Evolutionary conservation across 139 green algal genomes (phyloP).

Genomic region (Spirogloea muscicola): DNA sequence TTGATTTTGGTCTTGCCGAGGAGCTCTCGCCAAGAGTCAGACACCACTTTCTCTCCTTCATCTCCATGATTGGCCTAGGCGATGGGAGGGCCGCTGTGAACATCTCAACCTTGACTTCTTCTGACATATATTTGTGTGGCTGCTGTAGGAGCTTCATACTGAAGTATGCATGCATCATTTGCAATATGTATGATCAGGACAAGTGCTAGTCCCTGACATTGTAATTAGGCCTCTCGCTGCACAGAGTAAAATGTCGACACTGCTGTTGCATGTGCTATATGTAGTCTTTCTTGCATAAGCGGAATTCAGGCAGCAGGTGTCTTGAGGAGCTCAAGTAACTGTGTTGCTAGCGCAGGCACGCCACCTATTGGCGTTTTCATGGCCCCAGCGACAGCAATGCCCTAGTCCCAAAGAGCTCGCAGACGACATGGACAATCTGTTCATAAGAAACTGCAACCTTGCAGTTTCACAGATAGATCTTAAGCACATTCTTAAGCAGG

Average conservation of each 20-base stretch:
- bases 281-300: too few relatives aligned
- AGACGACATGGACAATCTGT: conserved; percentile 66
- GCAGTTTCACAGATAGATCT: conserved; percentile 32
- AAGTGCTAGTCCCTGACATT: too few relatives aligned
- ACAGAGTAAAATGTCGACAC: too few relatives aligned
- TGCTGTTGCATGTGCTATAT: too few relatives aligned
- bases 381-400: conserved; percentile 59
- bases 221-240: too few relatives aligned
- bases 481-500: conserved; percentile 23
- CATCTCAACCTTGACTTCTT: too few relatives aligned
- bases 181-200: too few relatives aligned
- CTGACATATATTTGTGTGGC: too few relatives aligned
- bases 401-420: conserved; percentile 58
- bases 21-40: conserved; percentile 70
- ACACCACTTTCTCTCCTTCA: conserved; percentile 82
- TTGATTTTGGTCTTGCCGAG: conserved; percentile 52
- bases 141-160: too few relatives aligned
- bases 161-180: too few relatives aligned
- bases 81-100: conserved; percentile 62
- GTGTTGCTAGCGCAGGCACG: conserved; percentile 30
- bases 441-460: conserved; percentile 59
- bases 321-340: too few relatives aligned
- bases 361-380: conserved; percentile 43
- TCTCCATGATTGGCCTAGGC: conserved; percentile 66
- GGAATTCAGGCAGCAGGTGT: too few relatives aligned